Conservation (phyloP, 164 flowering plant genomes). For the Vitis rotundifolia region DNA sequence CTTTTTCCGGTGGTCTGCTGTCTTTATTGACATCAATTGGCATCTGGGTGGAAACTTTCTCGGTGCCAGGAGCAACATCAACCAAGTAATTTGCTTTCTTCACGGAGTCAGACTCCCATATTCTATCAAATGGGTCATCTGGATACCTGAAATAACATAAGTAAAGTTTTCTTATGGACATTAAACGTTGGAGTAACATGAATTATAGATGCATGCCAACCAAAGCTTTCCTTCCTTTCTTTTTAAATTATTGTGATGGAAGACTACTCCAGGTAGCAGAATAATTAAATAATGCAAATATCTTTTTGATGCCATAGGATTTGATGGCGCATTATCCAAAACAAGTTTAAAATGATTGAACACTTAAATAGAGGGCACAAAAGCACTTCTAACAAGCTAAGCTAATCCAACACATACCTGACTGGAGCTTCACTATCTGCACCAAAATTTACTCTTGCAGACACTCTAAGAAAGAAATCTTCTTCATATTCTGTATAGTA, state of each 20-base stretch:
- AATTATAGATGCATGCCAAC: neutral
- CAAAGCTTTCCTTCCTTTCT: too few species aligned
- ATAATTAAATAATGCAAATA: neutral
- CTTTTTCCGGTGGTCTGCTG: slow-evolving; percentile 87
- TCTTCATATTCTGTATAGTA: slow-evolving; percentile 72
- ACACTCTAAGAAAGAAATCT: slow-evolving; percentile 70
- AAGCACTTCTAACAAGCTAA: slow-evolving; percentile 4
- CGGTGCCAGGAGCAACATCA: slow-evolving; percentile 91
- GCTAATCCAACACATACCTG: slow-evolving; percentile 45
- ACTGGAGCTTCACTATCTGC: slow-evolving; percentile 77
- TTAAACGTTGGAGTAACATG: neutral
- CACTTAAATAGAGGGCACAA: neutral
- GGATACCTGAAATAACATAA: slow-evolving; percentile 71
- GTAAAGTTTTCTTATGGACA: neutral
- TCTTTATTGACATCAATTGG: slow-evolving; percentile 55
- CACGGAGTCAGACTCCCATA: slow-evolving; percentile 87
- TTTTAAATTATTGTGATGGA: neutral
- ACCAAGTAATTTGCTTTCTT: slow-evolving; percentile 93
- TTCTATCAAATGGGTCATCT: slow-evolving; percentile 95
- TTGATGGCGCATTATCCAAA: neutral
- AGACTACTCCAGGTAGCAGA: neutral
- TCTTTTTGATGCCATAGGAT: too few species aligned
- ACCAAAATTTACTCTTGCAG: slow-evolving; percentile 98
- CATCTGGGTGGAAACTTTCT: slow-evolving; percentile 64
- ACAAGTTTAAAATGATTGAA: neutral